These are phyloP conservation scores for Daldinia sp. DNA, from an alignment of 2,329 filamentous ascomycete genomes.

Conservation along the genomic window DNA sequence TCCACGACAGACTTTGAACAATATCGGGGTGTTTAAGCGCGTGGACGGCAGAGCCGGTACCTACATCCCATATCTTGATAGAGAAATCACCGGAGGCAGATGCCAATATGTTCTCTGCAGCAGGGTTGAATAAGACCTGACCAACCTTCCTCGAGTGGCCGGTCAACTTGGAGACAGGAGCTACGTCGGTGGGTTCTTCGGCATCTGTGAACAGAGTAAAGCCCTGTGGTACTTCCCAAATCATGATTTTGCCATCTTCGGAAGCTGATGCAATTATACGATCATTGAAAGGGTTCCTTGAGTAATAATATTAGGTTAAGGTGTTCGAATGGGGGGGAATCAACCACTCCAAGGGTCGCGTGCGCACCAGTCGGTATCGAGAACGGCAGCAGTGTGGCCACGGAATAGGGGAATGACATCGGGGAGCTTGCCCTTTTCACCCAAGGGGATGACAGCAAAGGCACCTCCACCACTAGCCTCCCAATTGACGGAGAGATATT, in stretches of 20 bases:
- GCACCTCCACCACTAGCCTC: slow-evolving; percentile 95
- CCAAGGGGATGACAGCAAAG: slow-evolving; percentile 93
- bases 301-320: slow-evolving; percentile 50
- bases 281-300: slow-evolving; percentile 96
- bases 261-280: slow-evolving; percentile 91
- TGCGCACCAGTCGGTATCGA: slow-evolving; percentile 94
- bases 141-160: slow-evolving; percentile 97
- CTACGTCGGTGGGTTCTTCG: slow-evolving; percentile 85
- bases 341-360: slow-evolving; percentile 40
- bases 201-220: slow-evolving; percentile 88
- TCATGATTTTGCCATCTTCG: slow-evolving; percentile 95
- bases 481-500: slow-evolving; percentile 98
- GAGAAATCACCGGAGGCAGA: slow-evolving; percentile 95
- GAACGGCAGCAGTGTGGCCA: slow-evolving; percentile 92
- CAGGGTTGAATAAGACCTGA: slow-evolving; percentile 97
- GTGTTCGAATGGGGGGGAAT: slow-evolving; percentile 32
- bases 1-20: slow-evolving; percentile 96
- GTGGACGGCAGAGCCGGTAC: slow-evolving; percentile 78
- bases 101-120: slow-evolving; percentile 94
- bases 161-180: slow-evolving; percentile 82
- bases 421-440: slow-evolving; percentile 89
- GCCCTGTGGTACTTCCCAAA: slow-evolving; percentile 92
- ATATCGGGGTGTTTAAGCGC: slow-evolving; percentile 90
- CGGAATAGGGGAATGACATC: slow-evolving; percentile 95
- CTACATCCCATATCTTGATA: slow-evolving; percentile 95